A percentile compares a stretch with the other conserved stretches of the same genome.
Evolutionary conservation across 257 asterid species (phyloP).

Genomic region (Solanum dulcamara): DNA sequence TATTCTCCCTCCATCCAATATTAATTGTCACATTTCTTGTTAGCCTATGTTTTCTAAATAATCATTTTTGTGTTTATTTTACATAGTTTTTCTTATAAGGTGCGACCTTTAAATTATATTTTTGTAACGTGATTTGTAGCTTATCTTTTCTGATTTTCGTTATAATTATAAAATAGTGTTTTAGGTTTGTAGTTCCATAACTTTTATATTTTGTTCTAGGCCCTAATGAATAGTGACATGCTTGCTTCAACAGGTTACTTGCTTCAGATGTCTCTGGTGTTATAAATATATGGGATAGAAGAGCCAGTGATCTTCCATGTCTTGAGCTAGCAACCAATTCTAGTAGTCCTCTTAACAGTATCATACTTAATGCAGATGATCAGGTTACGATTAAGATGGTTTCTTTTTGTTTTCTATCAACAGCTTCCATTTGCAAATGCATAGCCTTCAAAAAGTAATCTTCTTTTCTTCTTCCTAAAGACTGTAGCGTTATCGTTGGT

Average conservation of each 20-base stretch:
- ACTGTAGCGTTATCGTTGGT: not conserved
- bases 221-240: not conserved
- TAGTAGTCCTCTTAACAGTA: conserved; percentile 53
- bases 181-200: not conserved
- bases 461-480: not conserved
- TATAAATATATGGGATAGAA: conserved; percentile 89
- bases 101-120: not conserved
- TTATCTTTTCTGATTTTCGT: not conserved
- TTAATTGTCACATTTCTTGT: not conserved
- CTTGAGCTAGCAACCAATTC: conserved; percentile 57
- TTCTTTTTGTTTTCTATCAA: not conserved
- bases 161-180: not conserved
- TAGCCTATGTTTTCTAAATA: not conserved
- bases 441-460: not conserved
- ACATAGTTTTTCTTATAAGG: not conserved
- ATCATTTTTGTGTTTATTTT: not conserved
- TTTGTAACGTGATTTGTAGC: not conserved
- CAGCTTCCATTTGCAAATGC: not conserved
- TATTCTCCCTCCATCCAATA: not conserved
- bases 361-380: conserved; percentile 59
- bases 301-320: conserved; percentile 62
- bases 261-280: conserved; percentile 81
- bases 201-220: not conserved
- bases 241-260: conserved; percentile 43
- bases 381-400: conserved; percentile 38